These are phyloP conservation scores for Dioscorea dumetorum DNA, from an alignment of 106 monocot genomes.

Conservation along the genomic window DNA sequence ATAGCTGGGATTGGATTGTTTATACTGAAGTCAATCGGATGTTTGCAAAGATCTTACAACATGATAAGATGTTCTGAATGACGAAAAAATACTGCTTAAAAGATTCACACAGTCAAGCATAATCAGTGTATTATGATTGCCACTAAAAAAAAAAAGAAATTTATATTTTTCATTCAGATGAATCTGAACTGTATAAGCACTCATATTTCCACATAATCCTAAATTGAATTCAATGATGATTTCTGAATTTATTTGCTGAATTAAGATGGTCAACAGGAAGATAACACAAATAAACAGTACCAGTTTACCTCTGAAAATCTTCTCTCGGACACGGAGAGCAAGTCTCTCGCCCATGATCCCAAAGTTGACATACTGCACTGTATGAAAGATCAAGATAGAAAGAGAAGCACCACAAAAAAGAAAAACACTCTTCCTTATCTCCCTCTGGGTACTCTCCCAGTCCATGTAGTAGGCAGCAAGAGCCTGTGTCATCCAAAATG, in stretches of 20 bases:
- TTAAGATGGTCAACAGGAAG: no score
- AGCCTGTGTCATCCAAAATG: constrained; percentile 30
- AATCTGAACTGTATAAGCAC: no score
- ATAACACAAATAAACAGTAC: no score
- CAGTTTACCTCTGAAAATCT: constrained; percentile 24
- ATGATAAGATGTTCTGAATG: no score
- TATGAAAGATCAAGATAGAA: constrained; percentile 12
- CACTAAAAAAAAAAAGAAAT: no score
- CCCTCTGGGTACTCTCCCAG: constrained; percentile 25
- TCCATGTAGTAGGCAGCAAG: constrained; percentile 32
- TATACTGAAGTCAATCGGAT: background rate
- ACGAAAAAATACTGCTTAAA: no score
- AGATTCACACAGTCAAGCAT: no score
- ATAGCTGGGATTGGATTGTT: constrained; percentile 15
- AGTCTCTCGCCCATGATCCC: constrained; percentile 42
- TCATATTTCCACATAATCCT: no score
- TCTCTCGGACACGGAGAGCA: constrained; percentile 26
- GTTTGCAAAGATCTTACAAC: background rate
- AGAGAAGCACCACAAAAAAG: constrained; percentile 23
- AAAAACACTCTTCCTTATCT: constrained; percentile 20
- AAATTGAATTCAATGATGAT: no score
- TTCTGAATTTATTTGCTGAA: no score
- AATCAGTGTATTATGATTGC: no score
- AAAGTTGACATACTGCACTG: constrained; percentile 22
- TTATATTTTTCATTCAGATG: no score